Evolutionary conservation across 169 alveolate genomes (phyloP).

Genomic region (Plasmodium inui): DNA sequence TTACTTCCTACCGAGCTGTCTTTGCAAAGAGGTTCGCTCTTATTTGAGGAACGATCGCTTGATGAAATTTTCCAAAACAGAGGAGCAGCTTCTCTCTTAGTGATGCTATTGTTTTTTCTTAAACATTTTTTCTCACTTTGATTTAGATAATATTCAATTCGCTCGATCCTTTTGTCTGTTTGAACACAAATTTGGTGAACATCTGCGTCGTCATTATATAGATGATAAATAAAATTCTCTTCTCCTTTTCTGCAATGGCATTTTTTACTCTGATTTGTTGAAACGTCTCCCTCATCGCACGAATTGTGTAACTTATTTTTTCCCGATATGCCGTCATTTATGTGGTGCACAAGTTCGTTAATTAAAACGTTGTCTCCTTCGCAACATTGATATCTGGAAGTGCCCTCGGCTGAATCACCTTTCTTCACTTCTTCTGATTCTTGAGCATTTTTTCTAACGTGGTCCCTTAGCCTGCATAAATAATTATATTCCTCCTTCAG

Average conservation of each 20-base stretch:
- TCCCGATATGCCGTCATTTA: neutral
- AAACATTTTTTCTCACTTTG: neutral
- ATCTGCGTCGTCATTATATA: constrained; percentile 15
- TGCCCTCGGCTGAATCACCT: neutral
- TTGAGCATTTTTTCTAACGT: neutral
- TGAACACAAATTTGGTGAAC: constrained; percentile 1
- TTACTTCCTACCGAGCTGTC: neutral
- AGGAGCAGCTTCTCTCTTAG: neutral
- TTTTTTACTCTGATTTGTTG: neutral
- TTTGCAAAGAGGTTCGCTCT: neutral
- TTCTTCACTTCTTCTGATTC: neutral
- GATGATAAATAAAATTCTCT: neutral
- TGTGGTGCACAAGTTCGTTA: constrained; percentile 7
- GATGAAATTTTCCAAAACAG: neutral
- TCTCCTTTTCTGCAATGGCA: neutral
- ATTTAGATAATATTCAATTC: constrained; percentile 25
- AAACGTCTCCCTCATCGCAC: neutral
- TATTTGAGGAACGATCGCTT: neutral
- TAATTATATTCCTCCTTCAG: constrained; percentile 47
- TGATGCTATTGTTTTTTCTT: neutral
- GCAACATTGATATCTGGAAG: neutral
- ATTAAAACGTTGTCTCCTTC: neutral
- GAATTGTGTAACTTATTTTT: constrained; percentile 2
- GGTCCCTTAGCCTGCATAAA: constrained; percentile 13
- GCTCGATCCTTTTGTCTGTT: constrained; percentile 27